phyloP scores from a whole-genome alignment of 371 early-diverging fungal genomes.

The Mucor plumbeus region DNA sequence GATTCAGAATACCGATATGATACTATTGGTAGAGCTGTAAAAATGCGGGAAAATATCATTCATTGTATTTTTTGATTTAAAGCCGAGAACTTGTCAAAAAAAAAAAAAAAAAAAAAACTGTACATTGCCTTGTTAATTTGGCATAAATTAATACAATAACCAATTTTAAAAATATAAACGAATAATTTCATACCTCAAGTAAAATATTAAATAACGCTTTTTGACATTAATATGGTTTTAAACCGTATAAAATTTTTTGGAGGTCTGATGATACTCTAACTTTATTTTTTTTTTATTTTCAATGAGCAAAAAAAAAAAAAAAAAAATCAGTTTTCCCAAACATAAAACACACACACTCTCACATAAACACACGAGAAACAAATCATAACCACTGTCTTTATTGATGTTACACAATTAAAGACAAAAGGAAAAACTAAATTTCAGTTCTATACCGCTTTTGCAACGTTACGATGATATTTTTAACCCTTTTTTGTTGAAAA shows the following conservation, averaged over 20 bases:
- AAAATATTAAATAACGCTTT: too few species aligned
- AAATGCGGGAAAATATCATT: neutral
- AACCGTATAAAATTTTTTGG: neutral
- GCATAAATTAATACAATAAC: neutral
- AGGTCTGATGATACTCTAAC: neutral
- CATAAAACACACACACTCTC: neutral
- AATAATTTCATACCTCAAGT: too few species aligned
- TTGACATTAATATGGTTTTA: too few species aligned
- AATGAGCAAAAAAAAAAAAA: neutral
- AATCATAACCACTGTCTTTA: neutral
- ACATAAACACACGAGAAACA: slow-evolving; percentile 1
- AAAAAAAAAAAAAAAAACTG: neutral
- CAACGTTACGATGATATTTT: neutral
- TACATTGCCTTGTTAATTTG: neutral
- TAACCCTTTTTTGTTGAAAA: neutral
- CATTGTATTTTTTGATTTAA: neutral
- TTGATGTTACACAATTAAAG: slow-evolving; percentile 1
- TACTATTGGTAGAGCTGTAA: neutral
- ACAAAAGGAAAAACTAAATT: neutral
- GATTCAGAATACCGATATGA: neutral
- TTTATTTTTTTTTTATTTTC: neutral
- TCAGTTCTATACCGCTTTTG: slow-evolving; percentile 6
- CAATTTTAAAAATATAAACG: too few species aligned
- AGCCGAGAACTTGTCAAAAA: neutral
- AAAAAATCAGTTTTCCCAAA: slow-evolving; percentile 1